Conservation (phyloP, 495 filamentous ascomycete genomes). For the Pseudevernia furfuracea region DNA sequence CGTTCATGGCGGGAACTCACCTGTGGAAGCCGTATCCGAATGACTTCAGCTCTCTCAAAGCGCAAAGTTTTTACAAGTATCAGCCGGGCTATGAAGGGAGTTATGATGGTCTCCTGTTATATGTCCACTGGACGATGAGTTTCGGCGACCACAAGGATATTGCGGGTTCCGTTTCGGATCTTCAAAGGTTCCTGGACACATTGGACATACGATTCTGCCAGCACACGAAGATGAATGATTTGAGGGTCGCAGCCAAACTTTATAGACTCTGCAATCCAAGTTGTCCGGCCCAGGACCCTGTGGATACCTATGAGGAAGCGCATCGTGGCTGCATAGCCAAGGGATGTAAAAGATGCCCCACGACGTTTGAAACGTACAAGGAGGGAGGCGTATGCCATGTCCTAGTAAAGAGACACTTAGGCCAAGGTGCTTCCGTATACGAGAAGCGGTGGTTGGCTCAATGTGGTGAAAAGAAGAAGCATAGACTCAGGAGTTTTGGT, state of each 20-base stretch:
- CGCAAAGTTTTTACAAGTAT: neutral
- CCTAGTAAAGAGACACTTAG: neutral
- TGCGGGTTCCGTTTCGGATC: neutral
- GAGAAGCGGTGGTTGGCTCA: slow-evolving; percentile 5
- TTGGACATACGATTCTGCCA: neutral
- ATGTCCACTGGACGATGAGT: neutral
- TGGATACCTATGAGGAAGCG: neutral
- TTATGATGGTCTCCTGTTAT: neutral
- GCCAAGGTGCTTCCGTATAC: neutral
- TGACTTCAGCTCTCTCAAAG: neutral
- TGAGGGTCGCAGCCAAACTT: neutral
- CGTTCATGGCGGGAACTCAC: neutral
- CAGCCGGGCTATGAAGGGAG: neutral
- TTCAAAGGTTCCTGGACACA: neutral
- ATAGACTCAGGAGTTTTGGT: neutral
- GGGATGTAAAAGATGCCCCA: neutral
- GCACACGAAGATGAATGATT: neutral
- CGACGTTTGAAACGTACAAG: neutral
- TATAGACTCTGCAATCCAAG: neutral
- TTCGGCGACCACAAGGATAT: neutral
- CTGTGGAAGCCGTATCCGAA: neutral
- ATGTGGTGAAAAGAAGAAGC: neutral
- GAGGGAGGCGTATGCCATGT: neutral
- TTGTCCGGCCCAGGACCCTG: neutral
- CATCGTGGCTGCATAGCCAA: neutral